Conservation (phyloP, 768 basidiomycete genomes). For the Mycena capillaripes region DNA sequence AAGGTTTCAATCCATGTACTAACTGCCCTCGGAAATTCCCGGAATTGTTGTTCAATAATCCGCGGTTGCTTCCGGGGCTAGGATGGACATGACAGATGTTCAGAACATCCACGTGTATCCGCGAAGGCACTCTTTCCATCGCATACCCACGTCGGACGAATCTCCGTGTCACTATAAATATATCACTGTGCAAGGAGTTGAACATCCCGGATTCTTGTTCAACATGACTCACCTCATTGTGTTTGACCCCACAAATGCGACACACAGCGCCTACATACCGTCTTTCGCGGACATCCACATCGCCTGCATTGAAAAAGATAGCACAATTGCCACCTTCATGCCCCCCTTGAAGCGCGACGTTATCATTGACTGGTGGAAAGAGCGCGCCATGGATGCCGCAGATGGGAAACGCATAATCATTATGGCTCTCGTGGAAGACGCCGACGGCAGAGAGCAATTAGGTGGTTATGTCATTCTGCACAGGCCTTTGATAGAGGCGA, state of each 20-base stretch:
- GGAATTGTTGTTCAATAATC: too few relatives aligned
- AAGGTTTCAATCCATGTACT: too few relatives aligned
- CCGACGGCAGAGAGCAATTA: background rate
- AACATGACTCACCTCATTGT: background rate
- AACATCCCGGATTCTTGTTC: background rate
- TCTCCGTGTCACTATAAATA: too few relatives aligned
- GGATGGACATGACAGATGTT: too few relatives aligned
- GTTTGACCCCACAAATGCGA: conserved; percentile 11
- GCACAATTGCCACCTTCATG: conserved; percentile 23
- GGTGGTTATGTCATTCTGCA: conserved; percentile 23
- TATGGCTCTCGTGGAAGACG: conserved; percentile 5
- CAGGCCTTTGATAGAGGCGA: conserved; percentile 18
- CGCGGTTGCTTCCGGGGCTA: too few relatives aligned
- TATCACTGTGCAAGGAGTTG: too few relatives aligned
- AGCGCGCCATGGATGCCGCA: conserved; percentile 1
- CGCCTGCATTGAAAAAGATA: conserved; percentile 20
- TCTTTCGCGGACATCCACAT: conserved; percentile 22
- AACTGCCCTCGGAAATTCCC: too few relatives aligned
- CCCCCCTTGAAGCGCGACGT: conserved; percentile 14
- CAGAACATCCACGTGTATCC: too few relatives aligned
- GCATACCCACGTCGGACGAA: too few relatives aligned
- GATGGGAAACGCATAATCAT: conserved; percentile 10
- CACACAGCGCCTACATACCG: conserved; percentile 19
- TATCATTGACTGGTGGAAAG: conserved; percentile 25
- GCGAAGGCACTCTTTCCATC: too few relatives aligned